Base-by-base conservation (phyloP, 257 asterid genomes). In the Ocimum tenuiflorum region DNA sequence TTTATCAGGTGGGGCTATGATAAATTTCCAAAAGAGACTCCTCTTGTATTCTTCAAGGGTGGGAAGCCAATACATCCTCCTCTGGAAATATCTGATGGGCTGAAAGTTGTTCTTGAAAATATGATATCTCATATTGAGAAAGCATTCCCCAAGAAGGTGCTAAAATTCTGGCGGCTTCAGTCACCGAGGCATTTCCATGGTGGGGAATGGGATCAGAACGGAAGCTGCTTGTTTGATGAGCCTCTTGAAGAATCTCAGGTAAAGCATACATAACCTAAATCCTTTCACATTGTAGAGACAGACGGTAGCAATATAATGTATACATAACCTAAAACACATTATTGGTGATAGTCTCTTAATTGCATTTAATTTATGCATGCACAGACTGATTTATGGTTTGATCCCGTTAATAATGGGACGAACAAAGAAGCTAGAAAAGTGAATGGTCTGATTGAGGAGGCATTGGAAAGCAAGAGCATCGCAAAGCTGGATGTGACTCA, bases 161-260 rank as follows among this genome's bases (percentile, higher is more conserved):
- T 86, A 47, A 89, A 87, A 67, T 86, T 89, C 68, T 92, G 99
- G 99, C 79, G 97, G 76, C 78, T 87, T 63, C 99, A 92, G 69
- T 92, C 97, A 11, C 99, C 99, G 31, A 82, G 99, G 70, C 99
- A 92, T 73, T 92, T 92, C 70, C 87, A 87, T 8, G 97, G 99
- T 36, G 99, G 99, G 8, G 96, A 92, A 1, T 89, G 99, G 97
- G 87, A 92, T 81, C 95, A 86, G 60, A 92, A 92, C 41, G 97
- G 98, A n/a, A 89, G 97, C 75, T 92, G 99, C 75, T 63, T 88
- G 77, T 78, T 87, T 54, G 74, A 81, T 27, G 84, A 84, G 50
- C 97, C 89, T 65, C 94, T 92, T 29, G 80, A 83, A 42, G 87
- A 86, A 74, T 70, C 41, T 61, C 91, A 89, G 98, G 98, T 89